These are phyloP conservation scores for Canavalia gladiata DNA, from an alignment of 306 rosid species.

Conservation along the genomic window DNA sequence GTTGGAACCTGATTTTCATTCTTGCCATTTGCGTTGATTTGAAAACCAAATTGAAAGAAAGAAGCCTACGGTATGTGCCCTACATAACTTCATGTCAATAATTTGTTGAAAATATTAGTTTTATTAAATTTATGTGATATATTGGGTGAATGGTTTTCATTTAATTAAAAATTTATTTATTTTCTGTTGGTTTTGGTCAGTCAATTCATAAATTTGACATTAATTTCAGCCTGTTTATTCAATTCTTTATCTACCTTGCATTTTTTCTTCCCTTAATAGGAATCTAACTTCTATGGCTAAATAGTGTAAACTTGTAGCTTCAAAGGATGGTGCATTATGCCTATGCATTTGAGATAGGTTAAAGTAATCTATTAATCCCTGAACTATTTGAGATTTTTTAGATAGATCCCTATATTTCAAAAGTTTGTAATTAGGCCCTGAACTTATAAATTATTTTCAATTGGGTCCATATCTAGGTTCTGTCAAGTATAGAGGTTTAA, in stretches of 20 bases:
- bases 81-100: slow-evolving; percentile 37
- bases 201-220: slow-evolving; percentile 20
- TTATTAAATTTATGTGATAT: slow-evolving; percentile 36
- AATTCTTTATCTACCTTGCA: slow-evolving; percentile 8
- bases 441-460: too few species aligned
- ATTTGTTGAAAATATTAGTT: slow-evolving; percentile 29
- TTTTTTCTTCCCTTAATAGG: slow-evolving; percentile 18
- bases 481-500: too few species aligned
- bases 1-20: slow-evolving; percentile 58
- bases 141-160: slow-evolving; percentile 13
- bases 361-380: too few species aligned
- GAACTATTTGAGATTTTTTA: too few species aligned
- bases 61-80: slow-evolving; percentile 86
- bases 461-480: too few species aligned
- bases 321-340: slow-evolving; percentile 14
- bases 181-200: slow-evolving; percentile 4
- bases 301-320: slow-evolving; percentile 20
- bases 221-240: background rate
- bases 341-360: background rate
- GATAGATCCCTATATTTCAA: too few species aligned
- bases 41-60: slow-evolving; percentile 73
- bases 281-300: background rate
- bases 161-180: background rate
- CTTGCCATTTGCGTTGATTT: slow-evolving; percentile 45
- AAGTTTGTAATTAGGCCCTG: too few species aligned